Percentiles rank a stretch among this genome's conserved stretches.
Evolutionary conservation across 2,329 filamentous ascomycete species (phyloP).

Genomic region (Cercospora beticola): DNA sequence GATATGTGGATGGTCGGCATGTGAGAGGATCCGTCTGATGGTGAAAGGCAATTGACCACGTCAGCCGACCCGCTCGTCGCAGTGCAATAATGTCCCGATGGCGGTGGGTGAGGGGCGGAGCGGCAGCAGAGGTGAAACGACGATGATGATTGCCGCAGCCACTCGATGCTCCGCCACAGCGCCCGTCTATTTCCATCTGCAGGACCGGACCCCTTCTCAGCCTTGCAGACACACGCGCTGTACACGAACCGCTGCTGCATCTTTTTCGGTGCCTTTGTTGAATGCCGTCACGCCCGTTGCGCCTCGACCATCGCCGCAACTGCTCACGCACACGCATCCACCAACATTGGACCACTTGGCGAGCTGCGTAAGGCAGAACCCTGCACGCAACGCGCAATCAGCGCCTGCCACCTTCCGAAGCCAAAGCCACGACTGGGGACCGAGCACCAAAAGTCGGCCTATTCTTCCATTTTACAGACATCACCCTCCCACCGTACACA

Average conservation of each 20-base stretch:
- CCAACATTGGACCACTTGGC: background rate
- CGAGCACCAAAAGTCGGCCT: background rate
- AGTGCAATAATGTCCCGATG: background rate
- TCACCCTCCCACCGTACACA: background rate
- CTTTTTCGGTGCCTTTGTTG: background rate
- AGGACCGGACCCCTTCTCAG: background rate
- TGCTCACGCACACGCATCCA: background rate
- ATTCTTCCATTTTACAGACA: background rate
- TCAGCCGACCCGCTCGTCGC: background rate
- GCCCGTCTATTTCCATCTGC: background rate
- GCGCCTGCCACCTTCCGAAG: background rate
- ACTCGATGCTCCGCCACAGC: background rate
- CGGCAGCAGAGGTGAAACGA: background rate
- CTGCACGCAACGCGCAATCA: slow-evolving; percentile 4
- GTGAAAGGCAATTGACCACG: background rate
- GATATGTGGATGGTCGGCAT: background rate
- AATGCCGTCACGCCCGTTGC: background rate
- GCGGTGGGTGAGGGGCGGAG: background rate
- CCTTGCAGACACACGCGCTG: background rate
- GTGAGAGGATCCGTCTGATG: background rate
- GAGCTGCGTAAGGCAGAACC: background rate
- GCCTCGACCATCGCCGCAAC: background rate
- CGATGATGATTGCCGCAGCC: background rate
- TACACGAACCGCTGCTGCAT: background rate
- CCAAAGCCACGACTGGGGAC: background rate